phyloP scores from a whole-genome alignment of 805 yeast genomes.

The Kodamaea jinghongensis region DNA sequence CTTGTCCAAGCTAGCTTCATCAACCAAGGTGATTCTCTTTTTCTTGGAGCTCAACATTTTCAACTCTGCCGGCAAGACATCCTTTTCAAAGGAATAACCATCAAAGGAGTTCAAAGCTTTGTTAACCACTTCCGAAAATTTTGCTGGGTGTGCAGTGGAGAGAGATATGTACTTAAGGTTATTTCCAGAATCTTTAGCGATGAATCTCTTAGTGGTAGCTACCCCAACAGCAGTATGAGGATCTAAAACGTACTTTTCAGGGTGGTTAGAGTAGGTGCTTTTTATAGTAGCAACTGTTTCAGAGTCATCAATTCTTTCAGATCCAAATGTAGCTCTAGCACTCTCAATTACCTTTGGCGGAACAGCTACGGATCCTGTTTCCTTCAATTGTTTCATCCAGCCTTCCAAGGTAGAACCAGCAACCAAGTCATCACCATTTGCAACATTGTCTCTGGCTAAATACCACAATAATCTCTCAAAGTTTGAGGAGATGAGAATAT shows the following conservation, averaged over 20 bases:
- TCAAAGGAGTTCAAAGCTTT: slow-evolving; percentile 62
- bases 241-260: slow-evolving; percentile 77
- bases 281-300: slow-evolving; percentile 81
- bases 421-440: slow-evolving; percentile 47
- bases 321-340: slow-evolving; percentile 68
- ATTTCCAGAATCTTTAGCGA: slow-evolving; percentile 40
- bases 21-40: slow-evolving; percentile 70
- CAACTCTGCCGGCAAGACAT: slow-evolving; percentile 87
- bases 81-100: slow-evolving; percentile 81
- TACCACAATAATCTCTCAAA: slow-evolving; percentile 97
- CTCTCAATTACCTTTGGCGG: slow-evolving; percentile 59
- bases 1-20: slow-evolving; percentile 67
- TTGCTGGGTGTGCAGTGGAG: slow-evolving; percentile 99
- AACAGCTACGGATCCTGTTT: slow-evolving; percentile 73
- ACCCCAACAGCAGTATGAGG: slow-evolving; percentile 98
- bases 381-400: slow-evolving; percentile 80
- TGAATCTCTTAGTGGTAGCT: slow-evolving; percentile 65
- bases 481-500: slow-evolving; percentile 89
- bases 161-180: slow-evolving; percentile 60
- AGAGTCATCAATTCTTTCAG: slow-evolving; percentile 75
- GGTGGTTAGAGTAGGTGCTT: slow-evolving; percentile 56
- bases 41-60: slow-evolving; percentile 66
- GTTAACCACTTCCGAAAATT: slow-evolving; percentile 94
- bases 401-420: slow-evolving; percentile 71
- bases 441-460: slow-evolving; percentile 70